Evolutionary conservation across 1,139 yeast genomes (phyloP).

Genomic region (Candida sp.): DNA sequence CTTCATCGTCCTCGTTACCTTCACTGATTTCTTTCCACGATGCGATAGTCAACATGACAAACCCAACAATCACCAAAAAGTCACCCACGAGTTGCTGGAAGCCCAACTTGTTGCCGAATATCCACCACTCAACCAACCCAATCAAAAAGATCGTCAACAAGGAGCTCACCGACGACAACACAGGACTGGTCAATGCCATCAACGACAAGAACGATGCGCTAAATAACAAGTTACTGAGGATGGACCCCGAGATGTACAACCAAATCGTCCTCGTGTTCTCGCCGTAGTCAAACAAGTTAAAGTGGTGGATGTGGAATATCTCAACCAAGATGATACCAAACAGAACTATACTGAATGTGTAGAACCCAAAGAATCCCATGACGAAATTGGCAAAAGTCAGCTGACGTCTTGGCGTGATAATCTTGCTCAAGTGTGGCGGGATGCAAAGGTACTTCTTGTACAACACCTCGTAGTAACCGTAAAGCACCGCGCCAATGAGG

Average conservation of each 20-base stretch:
- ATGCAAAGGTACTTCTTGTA: slow-evolving; percentile 81
- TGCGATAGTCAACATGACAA: slow-evolving; percentile 68
- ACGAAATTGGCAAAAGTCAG: slow-evolving; percentile 51
- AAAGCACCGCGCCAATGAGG: slow-evolving; percentile 77
- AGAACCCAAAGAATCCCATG: slow-evolving; percentile 61
- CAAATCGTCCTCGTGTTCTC: slow-evolving; percentile 42
- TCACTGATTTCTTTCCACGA: slow-evolving; percentile 78
- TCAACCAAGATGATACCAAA: slow-evolving; percentile 55
- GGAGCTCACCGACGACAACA: slow-evolving; percentile 82
- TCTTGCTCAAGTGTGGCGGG: slow-evolving; percentile 53
- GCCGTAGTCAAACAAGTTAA: slow-evolving; percentile 56
- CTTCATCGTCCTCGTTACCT: slow-evolving; percentile 62
- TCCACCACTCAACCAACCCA: slow-evolving; percentile 75
- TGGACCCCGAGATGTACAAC: slow-evolving; percentile 52
- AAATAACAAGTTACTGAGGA: slow-evolving; percentile 67
- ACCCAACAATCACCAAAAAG: slow-evolving; percentile 65
- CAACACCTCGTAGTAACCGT: slow-evolving; percentile 85
- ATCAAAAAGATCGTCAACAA: slow-evolving; percentile 79
- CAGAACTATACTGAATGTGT: slow-evolving; percentile 57
- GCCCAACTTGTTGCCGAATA: slow-evolving; percentile 62
- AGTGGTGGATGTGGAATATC: slow-evolving; percentile 58
- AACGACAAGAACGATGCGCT: slow-evolving; percentile 76
- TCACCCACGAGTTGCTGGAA: slow-evolving; percentile 59
- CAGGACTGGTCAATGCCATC: slow-evolving; percentile 88
- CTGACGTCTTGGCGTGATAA: slow-evolving; percentile 52